phyloP scores from a whole-genome alignment of 176 grass and related monocot species.

The Pharus latifolius region DNA sequence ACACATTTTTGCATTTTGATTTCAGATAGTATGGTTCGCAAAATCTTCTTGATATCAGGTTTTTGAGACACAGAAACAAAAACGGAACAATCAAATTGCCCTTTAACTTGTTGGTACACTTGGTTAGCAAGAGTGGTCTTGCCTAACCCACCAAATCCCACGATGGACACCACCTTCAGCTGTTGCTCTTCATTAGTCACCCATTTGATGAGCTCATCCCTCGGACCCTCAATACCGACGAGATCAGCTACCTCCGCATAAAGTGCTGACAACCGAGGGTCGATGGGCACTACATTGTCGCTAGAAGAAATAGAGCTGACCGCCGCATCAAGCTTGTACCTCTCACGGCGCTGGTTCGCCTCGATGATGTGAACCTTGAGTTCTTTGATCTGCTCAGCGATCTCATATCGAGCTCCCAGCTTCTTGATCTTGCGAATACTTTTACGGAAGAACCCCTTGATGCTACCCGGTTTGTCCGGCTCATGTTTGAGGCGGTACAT shows the following conservation, averaged over 20 bases:
- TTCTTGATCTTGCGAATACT: constrained; percentile 3
- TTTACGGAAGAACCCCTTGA: neutral
- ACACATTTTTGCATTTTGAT: neutral
- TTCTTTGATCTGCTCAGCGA: constrained; percentile 1
- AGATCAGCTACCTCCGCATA: constrained; percentile 8
- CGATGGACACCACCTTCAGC: constrained; percentile 29
- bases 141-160: constrained; percentile 30
- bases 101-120: neutral
- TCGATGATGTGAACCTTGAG: constrained; percentile 17
- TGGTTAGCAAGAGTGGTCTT: constrained; percentile 41
- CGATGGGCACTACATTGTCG: neutral
- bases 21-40: constrained; percentile 12
- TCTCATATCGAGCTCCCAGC: neutral
- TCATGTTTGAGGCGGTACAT: neutral
- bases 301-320: neutral
- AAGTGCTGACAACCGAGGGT: neutral
- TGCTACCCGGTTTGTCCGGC: neutral
- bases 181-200: neutral
- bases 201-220: constrained; percentile 12
- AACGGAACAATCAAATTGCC: constrained; percentile 16
- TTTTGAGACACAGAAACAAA: constrained; percentile 28
- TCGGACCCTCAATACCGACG: constrained; percentile 10
- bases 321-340: constrained; percentile 10
- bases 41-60: constrained; percentile 8
- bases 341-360: neutral